phyloP scores from a whole-genome alignment of 177 flowering plant genomes.

The Vitis hybrid region DNA sequence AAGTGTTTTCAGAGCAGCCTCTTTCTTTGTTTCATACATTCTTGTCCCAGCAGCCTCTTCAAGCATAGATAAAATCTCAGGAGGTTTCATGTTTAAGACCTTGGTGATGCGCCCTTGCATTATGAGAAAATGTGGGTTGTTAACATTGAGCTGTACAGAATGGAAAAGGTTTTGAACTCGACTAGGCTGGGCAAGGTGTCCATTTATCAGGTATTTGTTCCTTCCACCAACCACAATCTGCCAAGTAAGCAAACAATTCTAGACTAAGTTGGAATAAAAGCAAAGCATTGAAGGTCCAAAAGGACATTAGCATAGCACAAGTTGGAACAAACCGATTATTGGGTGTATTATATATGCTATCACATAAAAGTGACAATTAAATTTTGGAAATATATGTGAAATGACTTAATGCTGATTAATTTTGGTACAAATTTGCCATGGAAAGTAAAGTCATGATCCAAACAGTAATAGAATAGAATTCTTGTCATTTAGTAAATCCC shows the following conservation, averaged over 20 bases:
- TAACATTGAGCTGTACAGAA: constrained; percentile 97
- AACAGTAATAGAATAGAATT: too few relatives aligned
- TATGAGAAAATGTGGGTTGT: constrained; percentile 97
- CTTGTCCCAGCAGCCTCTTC: constrained; percentile 99
- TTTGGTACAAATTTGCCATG: too few relatives aligned
- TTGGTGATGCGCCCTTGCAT: constrained; percentile 99
- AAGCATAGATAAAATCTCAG: constrained; percentile 97
- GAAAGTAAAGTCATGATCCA: too few relatives aligned
- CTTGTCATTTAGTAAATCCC: too few relatives aligned
- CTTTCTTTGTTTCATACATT: constrained; percentile 98
- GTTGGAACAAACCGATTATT: too few relatives aligned
- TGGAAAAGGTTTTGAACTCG: constrained; percentile 97
- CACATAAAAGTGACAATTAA: too few relatives aligned
- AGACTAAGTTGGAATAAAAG: background rate
- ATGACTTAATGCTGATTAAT: too few relatives aligned
- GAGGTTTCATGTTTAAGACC: constrained; percentile 98
- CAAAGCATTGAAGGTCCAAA: too few relatives aligned
- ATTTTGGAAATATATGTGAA: too few relatives aligned
- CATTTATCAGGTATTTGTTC: constrained; percentile 95
- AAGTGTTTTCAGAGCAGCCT: constrained; percentile 91
- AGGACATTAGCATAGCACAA: background rate
- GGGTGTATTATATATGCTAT: too few relatives aligned
- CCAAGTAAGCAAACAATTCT: constrained; percentile 11
- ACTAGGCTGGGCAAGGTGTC: constrained; percentile 96
- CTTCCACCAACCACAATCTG: constrained; percentile 99